A percentile compares a stretch with the other conserved stretches of the same genome.
Conservation (phyloP, 257 asterid species). For the Cordia subcordata region DNA sequence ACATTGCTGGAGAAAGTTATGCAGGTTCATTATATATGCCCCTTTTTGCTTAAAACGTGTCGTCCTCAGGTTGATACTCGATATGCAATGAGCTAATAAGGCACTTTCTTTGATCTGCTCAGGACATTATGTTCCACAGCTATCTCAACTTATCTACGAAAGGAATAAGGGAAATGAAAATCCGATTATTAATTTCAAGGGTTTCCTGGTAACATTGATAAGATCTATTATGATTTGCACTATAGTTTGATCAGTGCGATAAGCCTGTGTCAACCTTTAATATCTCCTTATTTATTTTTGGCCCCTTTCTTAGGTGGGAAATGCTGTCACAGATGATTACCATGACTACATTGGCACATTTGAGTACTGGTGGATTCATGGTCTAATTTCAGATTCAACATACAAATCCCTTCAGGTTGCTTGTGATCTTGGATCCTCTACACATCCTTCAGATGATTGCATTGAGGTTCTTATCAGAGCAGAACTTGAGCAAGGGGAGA, state of each 20-base stretch:
- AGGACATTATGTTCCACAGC: slow-evolving; percentile 98
- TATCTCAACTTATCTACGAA: slow-evolving; percentile 59
- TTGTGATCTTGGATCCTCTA: slow-evolving; percentile 70
- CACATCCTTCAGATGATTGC: slow-evolving; percentile 79
- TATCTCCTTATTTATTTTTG: not conserved
- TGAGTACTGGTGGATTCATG: slow-evolving; percentile 99
- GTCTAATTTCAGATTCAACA: slow-evolving; percentile 88
- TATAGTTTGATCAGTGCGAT: too few relatives aligned
- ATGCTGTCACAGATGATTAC: slow-evolving; percentile 93
- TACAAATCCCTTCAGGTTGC: slow-evolving; percentile 49
- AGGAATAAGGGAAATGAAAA: slow-evolving; percentile 70
- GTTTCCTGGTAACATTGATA: slow-evolving; percentile 64
- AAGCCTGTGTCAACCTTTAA: slow-evolving; percentile 4
- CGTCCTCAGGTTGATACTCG: too few relatives aligned
- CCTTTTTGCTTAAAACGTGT: too few relatives aligned
- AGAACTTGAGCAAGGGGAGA: slow-evolving; percentile 71
- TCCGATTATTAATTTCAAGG: slow-evolving; percentile 81
- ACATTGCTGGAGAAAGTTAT: slow-evolving; percentile 95
- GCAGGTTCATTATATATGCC: slow-evolving; percentile 46
- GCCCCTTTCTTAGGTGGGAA: slow-evolving; percentile 64
- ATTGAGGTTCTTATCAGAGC: slow-evolving; percentile 46
- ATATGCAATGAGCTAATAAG: slow-evolving; percentile 5
- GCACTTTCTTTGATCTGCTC: slow-evolving; percentile 15
- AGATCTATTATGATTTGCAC: not conserved
- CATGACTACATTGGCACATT: slow-evolving; percentile 85